These are phyloP conservation scores for Euphrasia confusa DNA, from an alignment of 257 asterid species.

Conservation along the genomic window DNA sequence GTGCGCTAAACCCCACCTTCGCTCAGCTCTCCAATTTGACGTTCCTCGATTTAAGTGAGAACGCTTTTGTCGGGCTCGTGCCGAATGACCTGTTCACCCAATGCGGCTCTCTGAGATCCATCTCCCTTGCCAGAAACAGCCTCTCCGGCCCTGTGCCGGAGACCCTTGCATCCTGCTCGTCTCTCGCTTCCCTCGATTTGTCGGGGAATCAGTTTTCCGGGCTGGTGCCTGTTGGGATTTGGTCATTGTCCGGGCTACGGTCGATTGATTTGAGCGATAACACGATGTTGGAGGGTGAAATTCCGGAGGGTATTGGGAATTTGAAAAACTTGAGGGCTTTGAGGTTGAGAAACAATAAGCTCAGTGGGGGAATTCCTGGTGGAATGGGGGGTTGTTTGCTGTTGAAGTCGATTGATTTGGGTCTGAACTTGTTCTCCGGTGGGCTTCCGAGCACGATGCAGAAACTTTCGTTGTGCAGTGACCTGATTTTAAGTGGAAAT, in stretches of 20 bases:
- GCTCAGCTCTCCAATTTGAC: slow-evolving; percentile 65
- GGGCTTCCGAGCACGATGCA: slow-evolving; percentile 52
- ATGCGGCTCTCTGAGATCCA: slow-evolving; percentile 75
- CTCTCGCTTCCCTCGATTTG: slow-evolving; percentile 61
- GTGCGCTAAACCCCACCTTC: slow-evolving; percentile 61
- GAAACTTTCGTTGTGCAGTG: slow-evolving; percentile 53
- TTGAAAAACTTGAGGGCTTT: slow-evolving; percentile 54
- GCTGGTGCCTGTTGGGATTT: slow-evolving; percentile 50
- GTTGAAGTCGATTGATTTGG: slow-evolving; percentile 60
- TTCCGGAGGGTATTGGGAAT: slow-evolving; percentile 46
- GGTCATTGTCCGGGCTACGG: slow-evolving; percentile 68
- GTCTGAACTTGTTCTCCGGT: slow-evolving; percentile 51
- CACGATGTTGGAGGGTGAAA: slow-evolving; percentile 52
- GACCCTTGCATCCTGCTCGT: slow-evolving; percentile 65
- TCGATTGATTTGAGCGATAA: slow-evolving; percentile 75
- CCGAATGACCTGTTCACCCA: slow-evolving; percentile 62
- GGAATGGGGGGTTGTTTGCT: slow-evolving; percentile 59
- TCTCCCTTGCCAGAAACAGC: slow-evolving; percentile 66
- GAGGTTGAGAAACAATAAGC: slow-evolving; percentile 46
- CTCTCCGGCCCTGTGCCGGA: slow-evolving; percentile 72
- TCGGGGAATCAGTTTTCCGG: slow-evolving; percentile 85
- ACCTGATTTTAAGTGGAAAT: slow-evolving; percentile 38
- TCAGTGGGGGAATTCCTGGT: slow-evolving; percentile 54
- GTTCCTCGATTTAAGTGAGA: slow-evolving; percentile 69
- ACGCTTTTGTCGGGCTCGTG: slow-evolving; percentile 55